A percentile compares a stretch with the other conserved stretches of the same genome.
These are phyloP conservation scores for Physaria fendleri DNA, from an alignment of 345 rosid genomes.

Conservation along the genomic window DNA sequence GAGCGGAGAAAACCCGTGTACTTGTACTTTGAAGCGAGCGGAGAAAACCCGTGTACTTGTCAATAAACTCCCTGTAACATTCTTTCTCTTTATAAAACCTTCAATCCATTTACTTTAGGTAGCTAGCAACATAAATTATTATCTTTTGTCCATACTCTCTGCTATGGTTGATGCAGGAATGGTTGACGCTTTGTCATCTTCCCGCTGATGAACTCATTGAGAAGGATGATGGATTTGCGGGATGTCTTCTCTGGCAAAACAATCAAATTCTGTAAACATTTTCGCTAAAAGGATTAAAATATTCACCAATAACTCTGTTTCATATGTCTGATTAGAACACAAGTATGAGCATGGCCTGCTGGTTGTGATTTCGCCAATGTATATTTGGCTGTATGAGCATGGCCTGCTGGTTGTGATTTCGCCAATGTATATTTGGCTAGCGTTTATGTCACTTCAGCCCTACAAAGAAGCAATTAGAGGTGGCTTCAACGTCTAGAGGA, in stretches of 20 bases:
- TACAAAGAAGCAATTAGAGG: constrained; percentile 57
- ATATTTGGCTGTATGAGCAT: constrained; percentile 78
- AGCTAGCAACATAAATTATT: neutral
- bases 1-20: too few relatives aligned
- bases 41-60: constrained; percentile 61
- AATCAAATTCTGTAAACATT: too few relatives aligned
- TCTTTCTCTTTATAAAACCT: neutral
- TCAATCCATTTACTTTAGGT: neutral
- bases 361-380: constrained; percentile 72
- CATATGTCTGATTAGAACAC: too few relatives aligned
- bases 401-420: constrained; percentile 71
- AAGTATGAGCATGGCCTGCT: constrained; percentile 62
- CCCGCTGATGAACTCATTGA: too few relatives aligned
- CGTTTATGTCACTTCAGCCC: constrained; percentile 91
- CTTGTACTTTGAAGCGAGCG: constrained; percentile 60
- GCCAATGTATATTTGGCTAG: constrained; percentile 86
- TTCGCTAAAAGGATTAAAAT: too few relatives aligned
- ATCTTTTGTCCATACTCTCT: neutral
- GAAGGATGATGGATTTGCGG: too few relatives aligned
- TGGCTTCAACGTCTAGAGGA: constrained; percentile 4
- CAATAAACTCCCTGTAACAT: constrained; percentile 60
- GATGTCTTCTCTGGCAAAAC: too few relatives aligned
- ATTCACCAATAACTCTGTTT: too few relatives aligned
- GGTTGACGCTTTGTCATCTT: constrained; percentile 54
- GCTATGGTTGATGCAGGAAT: constrained; percentile 38